Evolutionary conservation across 1,139 yeast species (phyloP).

Genomic region (Yamadazyma blattariae): DNA sequence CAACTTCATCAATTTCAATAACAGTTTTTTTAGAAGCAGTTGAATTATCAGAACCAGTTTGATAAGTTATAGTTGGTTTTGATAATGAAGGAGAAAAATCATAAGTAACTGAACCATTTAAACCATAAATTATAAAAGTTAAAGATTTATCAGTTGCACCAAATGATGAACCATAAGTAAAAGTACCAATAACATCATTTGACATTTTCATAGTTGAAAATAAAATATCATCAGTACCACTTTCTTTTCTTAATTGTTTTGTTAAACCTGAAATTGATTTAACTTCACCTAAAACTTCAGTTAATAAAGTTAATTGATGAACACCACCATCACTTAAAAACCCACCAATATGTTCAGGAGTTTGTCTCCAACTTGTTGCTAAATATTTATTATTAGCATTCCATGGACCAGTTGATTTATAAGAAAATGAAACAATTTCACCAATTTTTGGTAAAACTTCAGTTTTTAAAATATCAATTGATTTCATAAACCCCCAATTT

Average conservation of each 20-base stretch:
- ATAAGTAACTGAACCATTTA: constrained; percentile 66
- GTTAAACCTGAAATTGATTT: constrained; percentile 70
- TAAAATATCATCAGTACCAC: constrained; percentile 79
- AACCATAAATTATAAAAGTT: constrained; percentile 69
- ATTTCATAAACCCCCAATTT: constrained; percentile 74
- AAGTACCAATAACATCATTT: constrained; percentile 76
- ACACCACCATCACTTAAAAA: constrained; percentile 93
- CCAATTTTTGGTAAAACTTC: constrained; percentile 70
- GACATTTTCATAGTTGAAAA: constrained; percentile 65
- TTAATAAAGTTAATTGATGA: constrained; percentile 83
- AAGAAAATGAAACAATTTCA: constrained; percentile 69
- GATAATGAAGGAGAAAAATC: constrained; percentile 56
- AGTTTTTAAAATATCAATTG: constrained; percentile 48
- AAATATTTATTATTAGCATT: constrained; percentile 61
- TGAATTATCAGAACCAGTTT: constrained; percentile 44
- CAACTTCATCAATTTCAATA: constrained; percentile 59
- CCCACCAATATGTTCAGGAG: constrained; percentile 91
- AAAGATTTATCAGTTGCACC: constrained; percentile 76
- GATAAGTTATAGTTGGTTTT: constrained; percentile 46
- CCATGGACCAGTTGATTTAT: constrained; percentile 81
- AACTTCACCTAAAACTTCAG: constrained; percentile 77
- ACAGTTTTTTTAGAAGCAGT: constrained; percentile 42
- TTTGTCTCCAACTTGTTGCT: constrained; percentile 77
- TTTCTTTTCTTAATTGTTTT: constrained; percentile 66
- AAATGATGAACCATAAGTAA: constrained; percentile 87